These are phyloP conservation scores for Hansenula lynferdii DNA, from an alignment of 1,139 yeast species.

Conservation along the genomic window DNA sequence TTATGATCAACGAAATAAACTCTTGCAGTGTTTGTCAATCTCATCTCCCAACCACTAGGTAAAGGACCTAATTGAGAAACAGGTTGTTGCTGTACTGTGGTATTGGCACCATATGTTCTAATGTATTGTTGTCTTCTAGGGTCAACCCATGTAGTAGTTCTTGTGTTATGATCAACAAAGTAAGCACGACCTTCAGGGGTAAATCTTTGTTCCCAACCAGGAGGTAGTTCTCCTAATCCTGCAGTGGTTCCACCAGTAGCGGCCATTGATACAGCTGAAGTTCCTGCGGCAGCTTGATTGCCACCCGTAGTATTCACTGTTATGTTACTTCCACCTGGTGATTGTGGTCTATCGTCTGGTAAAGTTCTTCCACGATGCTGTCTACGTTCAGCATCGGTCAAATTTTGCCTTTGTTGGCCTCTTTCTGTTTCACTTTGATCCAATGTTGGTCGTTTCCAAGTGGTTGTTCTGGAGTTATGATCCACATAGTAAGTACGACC, in stretches of 20 bases:
- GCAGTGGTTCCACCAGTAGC: conserved; percentile 92
- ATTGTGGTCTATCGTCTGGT: conserved; percentile 62
- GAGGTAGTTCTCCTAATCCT: conserved; percentile 94
- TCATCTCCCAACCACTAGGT: conserved; percentile 99
- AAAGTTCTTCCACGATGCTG: conserved; percentile 88
- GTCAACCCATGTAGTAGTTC: conserved; percentile 99
- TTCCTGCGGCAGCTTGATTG: conserved; percentile 52
- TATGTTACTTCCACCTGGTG: conserved; percentile 32
- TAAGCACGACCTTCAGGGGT: conserved; percentile 98
- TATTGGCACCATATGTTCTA: conserved; percentile 83
- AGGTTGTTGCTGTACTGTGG: conserved; percentile 95
- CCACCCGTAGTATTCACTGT: conserved; percentile 34
- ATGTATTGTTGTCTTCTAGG: conserved; percentile 98
- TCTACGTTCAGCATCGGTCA: conserved; percentile 83
- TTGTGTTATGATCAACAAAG: conserved; percentile 96
- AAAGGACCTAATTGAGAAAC: conserved; percentile 97
- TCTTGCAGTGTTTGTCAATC: conserved; percentile 96
- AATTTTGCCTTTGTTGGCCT: conserved; percentile 48
- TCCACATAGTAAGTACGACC: conserved; percentile 98
- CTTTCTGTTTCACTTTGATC: conserved; percentile 67
- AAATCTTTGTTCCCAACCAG: conserved; percentile 98
- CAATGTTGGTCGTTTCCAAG: conserved; percentile 94
- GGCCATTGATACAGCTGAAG: conserved; percentile 75
- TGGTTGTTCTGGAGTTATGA: conserved; percentile 94
- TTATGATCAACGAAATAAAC: conserved; percentile 98